Base-by-base conservation (phyloP, 1,284 basidiomycete species). In the Athelia psychrophila region DNA sequence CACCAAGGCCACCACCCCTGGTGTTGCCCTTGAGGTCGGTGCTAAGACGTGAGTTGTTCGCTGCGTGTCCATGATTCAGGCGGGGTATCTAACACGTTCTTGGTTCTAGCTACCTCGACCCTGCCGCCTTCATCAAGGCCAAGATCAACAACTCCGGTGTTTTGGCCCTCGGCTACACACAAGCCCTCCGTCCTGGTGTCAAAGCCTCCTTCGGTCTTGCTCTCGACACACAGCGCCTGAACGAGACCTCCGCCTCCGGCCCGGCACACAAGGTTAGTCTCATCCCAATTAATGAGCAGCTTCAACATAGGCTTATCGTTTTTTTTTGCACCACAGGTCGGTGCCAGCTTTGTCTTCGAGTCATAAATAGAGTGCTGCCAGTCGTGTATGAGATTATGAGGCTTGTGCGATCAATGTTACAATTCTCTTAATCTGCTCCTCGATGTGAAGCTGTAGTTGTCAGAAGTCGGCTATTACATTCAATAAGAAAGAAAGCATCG, bases 91-190 rank as follows among this genome's bases (percentile, higher is more conserved):
- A 16, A 54, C 45, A 40, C 32, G 25, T 35, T n/a, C n/a, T n/a
- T 32, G 52, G 38, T 45, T 48, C 49, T 55, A 88, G 85, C 51
- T 89, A 88, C 78, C 86, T 96, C 59, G 94, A 97, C 78, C 75
- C 81, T 51, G 87, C 93, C 62, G 89, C 94, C 20, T 97, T 93
- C 67, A 81, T 97, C 78, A 97, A 99, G 84, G 93, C 94, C 65
- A 99, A 99, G 86, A 96, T 99, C 78, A 98, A 97, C 87, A 96
- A 96, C 79, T 73, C 86, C 59, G 95, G 95, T 80, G 81, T 95
- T 66, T 82, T 97, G 60, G 88, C 84, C 63, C 84, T 95, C 60
- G 91, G 89, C 61, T 95, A 96, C 82, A 95, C 93, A 48, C 95
- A 97, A 77, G 77, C 84, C 44, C 90, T 98, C 66, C 88, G 95